Conservation (phyloP, 805 yeast genomes). For the Pichia insulana region DNA sequence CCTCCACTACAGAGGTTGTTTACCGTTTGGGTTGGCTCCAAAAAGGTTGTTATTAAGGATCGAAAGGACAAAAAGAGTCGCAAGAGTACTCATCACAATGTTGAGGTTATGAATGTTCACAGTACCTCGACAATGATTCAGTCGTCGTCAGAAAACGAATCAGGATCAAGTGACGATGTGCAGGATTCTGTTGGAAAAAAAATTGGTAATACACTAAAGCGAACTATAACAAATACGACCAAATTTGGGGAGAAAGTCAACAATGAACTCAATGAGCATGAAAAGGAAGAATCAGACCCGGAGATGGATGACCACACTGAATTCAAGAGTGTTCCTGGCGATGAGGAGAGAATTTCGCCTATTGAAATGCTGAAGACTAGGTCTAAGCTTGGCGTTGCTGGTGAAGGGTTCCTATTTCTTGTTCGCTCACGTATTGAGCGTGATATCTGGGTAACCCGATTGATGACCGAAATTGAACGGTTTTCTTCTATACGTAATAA, state of each 20-base stretch:
- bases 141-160: not conserved
- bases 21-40: constrained; percentile 75
- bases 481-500: constrained; percentile 7
- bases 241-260: too few species aligned
- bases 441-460: constrained; percentile 65
- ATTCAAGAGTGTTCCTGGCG: too few species aligned
- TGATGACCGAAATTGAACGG: constrained; percentile 38
- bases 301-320: too few species aligned
- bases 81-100: not conserved
- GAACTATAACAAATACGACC: too few species aligned
- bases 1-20: constrained; percentile 70
- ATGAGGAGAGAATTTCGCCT: not conserved
- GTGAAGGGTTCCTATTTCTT: constrained; percentile 64
- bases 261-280: too few species aligned
- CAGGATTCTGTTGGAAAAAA: not conserved
- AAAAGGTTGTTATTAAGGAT: constrained; percentile 34
- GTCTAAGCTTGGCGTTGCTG: constrained; percentile 54
- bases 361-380: constrained; percentile 35
- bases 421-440: constrained; percentile 76
- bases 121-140: not conserved
- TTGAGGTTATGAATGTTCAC: not conserved
- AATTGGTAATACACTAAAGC: too few species aligned
- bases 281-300: too few species aligned
- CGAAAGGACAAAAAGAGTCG: constrained; percentile 6
- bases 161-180: not conserved